Conservation (phyloP, 2,329 filamentous ascomycete species). For the Chrysosporium queenslandicum region DNA sequence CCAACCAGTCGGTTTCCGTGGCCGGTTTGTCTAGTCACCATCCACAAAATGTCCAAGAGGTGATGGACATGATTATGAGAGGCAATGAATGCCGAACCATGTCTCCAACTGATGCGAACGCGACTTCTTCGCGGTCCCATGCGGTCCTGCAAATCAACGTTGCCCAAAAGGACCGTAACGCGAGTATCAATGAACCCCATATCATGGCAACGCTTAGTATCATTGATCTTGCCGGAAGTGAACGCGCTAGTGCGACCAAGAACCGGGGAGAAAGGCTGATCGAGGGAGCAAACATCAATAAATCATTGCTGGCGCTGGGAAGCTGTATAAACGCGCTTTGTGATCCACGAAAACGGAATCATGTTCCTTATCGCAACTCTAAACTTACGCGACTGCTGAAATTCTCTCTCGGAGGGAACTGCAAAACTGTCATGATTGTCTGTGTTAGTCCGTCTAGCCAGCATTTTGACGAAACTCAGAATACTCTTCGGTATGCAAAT, state of each 20-base stretch:
- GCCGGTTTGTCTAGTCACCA: conserved; percentile 83
- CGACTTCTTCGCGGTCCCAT: conserved; percentile 92
- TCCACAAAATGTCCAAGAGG: conserved; percentile 82
- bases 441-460: conserved; percentile 93
- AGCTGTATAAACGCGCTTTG: conserved; percentile 98
- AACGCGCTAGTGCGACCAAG: conserved; percentile 91
- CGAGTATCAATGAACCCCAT: conserved; percentile 83
- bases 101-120: conserved; percentile 93
- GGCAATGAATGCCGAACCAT: conserved; percentile 93
- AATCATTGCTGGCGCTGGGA: conserved; percentile 84
- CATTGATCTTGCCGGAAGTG: conserved; percentile 92
- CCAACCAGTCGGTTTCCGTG: conserved; percentile 85
- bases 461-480: conserved; percentile 97
- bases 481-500: conserved; percentile 94
- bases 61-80: conserved; percentile 98
- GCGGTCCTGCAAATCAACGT: conserved; percentile 96
- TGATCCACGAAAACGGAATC: conserved; percentile 80
- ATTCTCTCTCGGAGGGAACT: conserved; percentile 94
- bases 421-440: conserved; percentile 99
- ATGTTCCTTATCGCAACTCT: conserved; percentile 95
- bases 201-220: conserved; percentile 98
- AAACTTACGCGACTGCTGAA: conserved; percentile 93
- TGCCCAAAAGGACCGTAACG: conserved; percentile 86
- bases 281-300: conserved; percentile 98
- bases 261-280: conserved; percentile 84